Conservation (phyloP, 2,329 filamentous ascomycete genomes). For the Capronia coronata region DNA sequence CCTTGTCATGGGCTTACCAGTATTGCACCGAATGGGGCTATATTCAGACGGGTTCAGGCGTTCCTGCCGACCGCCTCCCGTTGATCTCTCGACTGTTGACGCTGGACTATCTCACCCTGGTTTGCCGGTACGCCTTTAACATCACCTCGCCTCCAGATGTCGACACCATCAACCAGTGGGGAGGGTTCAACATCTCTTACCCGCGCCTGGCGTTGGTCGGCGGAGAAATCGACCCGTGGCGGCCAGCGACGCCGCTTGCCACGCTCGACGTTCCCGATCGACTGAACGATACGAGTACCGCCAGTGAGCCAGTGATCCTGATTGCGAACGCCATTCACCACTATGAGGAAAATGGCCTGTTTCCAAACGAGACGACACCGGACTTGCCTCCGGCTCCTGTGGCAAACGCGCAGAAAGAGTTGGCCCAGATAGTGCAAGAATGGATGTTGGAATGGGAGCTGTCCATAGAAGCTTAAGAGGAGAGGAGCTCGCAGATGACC, state of each 20-base stretch:
- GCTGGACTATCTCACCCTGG: constrained; percentile 54
- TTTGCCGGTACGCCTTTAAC: constrained; percentile 65
- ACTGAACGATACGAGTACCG: constrained; percentile 45
- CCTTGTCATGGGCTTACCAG: constrained; percentile 51
- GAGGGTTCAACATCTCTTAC: constrained; percentile 65
- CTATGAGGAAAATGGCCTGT: constrained; percentile 49
- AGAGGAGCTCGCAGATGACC: not conserved
- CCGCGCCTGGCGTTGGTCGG: constrained; percentile 71
- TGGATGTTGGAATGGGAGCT: constrained; percentile 63
- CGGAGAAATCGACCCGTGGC: constrained; percentile 74
- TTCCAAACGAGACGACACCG: constrained; percentile 54
- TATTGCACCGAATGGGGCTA: constrained; percentile 65
- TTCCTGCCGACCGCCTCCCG: constrained; percentile 57
- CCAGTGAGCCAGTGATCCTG: constrained; percentile 63
- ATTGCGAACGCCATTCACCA: constrained; percentile 72
- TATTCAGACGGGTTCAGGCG: constrained; percentile 65
- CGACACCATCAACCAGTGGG: constrained; percentile 66
- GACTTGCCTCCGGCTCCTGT: constrained; percentile 52
- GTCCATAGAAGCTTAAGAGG: not conserved
- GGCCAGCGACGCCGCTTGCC: constrained; percentile 64
- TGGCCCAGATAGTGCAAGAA: constrained; percentile 56
- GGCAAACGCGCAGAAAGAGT: constrained; percentile 50
- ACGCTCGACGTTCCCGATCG: constrained; percentile 51
- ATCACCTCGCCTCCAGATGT: constrained; percentile 58
- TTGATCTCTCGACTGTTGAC: constrained; percentile 66